These are phyloP conservation scores for Daucus carota DNA, from an alignment of 129 eudicot species.

Conservation along the genomic window DH1_v3.0 NC_030381.2:32191501-32192000, in stretches of 20 bases:
- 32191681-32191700: not conserved
- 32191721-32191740: slow-evolving; percentile 1
- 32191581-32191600: not conserved
- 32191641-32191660: not conserved
- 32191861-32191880: not conserved
- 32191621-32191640: not conserved
- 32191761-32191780: not conserved
- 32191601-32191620: not conserved
- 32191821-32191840: not conserved
- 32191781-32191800: not conserved
- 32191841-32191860: not conserved
- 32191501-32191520: not conserved
- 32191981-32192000: not conserved
- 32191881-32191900: not conserved
- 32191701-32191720: not conserved
- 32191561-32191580: slow-evolving; percentile 1
- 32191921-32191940: not conserved
- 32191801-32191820: not conserved
- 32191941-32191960: not conserved
- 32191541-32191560: not conserved
- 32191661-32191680: not conserved
- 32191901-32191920: not conserved
- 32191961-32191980: not conserved
- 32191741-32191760: slow-evolving; percentile 1
- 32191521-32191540: not conserved